Evolutionary conservation across 805 yeast genomes (phyloP), one percentile per base, ranked within the genome.

Genomic region (Ogataea trehaloabstinens): DNA sequence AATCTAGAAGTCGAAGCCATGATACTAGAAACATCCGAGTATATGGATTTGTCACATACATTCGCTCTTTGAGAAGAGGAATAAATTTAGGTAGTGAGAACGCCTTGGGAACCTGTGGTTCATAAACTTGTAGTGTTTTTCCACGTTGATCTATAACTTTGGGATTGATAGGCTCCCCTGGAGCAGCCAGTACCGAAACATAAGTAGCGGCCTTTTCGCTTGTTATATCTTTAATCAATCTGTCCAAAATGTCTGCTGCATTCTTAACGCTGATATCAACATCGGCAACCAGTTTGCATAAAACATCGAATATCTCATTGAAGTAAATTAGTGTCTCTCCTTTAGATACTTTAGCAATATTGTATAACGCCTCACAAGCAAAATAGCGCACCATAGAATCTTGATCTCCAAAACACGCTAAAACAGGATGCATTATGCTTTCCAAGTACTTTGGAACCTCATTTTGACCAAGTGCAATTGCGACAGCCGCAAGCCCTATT

Each of bases 361-460:
- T 93, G 63, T 93, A 93, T 44, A 93, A 70, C 34, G 95, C 84
- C 56, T 93, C 99, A 66, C 98, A 93, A 0, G 99, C 97, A 60
- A 89, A 93, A 55, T 93, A 93, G 38, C 99, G 73, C 6, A 93
- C 99, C 49, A 95, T 78, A n/a, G 96, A 91, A 60, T 93, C 96
- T 44, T 93, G 96, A 56, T 93, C 99, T 35, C 95, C 91, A 60
- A 93, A 93, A 42, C 97, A 91, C 0, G 96, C 91, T 51, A 93
- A 69, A 11, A 93, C 95, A 0, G 99, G 97, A 45, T 87, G 93
- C 46, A 93, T 78, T 41, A 93, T 89, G 37, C 80, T 85, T 42
- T 87, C 93, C 34, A 93, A 63, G 53, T 87, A 91, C 40, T 69
- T 68, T 0, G 96, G 93, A 24, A 93, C 87, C 34, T 90, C 91